phyloP scores from a whole-genome alignment of 257 asterid species.

The Jaltomata sinuosa region DNA sequence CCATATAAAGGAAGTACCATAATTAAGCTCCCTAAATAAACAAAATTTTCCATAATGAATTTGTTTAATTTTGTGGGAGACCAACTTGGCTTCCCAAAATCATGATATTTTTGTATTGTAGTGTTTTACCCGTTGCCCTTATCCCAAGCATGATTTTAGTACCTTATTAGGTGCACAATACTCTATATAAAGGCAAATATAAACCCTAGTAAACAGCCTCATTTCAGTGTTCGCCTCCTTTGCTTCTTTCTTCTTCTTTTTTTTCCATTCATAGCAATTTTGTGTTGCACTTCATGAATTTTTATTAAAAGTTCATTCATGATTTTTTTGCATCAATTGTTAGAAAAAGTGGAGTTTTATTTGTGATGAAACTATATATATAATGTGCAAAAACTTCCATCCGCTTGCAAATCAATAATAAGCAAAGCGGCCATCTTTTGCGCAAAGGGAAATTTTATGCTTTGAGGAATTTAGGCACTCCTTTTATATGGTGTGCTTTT shows the following conservation, averaged over 20 bases:
- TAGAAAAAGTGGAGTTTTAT: background rate
- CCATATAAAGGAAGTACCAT: background rate
- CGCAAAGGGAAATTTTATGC: background rate
- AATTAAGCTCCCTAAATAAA: background rate
- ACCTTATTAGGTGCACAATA: background rate
- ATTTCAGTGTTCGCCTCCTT: background rate
- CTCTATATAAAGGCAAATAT: background rate
- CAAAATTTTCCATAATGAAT: background rate
- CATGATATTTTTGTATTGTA: background rate
- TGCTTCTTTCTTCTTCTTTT: background rate
- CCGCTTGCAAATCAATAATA: slow-evolving; percentile 7
- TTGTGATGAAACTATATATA: background rate
- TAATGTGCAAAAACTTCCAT: slow-evolving; percentile 15
- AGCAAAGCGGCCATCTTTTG: slow-evolving; percentile 14
- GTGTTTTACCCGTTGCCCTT: background rate
- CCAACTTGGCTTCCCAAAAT: background rate
- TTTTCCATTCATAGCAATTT: background rate
- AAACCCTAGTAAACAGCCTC: background rate
- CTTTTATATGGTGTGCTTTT: background rate
- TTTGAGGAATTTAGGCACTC: background rate
- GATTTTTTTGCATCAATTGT: background rate
- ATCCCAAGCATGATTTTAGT: background rate
- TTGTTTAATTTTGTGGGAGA: background rate
- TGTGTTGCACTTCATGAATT: background rate
- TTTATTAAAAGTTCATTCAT: background rate